These are phyloP conservation scores for Agastache rugosa DNA, from an alignment of 257 asterid genomes.

Conservation along the genomic window DNA sequence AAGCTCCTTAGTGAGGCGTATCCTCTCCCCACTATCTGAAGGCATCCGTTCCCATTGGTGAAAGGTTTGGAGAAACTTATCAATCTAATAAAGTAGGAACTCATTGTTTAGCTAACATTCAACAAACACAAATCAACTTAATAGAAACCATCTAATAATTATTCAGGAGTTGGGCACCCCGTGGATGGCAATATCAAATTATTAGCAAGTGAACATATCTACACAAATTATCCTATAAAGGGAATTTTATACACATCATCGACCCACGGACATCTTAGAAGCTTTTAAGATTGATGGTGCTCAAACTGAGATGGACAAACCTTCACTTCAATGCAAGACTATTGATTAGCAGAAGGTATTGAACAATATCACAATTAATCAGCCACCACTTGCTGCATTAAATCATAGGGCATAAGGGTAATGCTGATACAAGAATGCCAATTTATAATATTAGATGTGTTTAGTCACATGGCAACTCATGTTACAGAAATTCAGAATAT, in stretches of 20 bases:
- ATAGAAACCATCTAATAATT: slow-evolving; percentile 24
- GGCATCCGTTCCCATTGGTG: slow-evolving; percentile 85
- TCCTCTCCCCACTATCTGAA: slow-evolving; percentile 65
- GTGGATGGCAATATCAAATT: neutral
- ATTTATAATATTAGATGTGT: neutral
- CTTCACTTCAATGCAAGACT: neutral
- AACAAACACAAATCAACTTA: slow-evolving; percentile 22
- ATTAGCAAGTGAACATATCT: slow-evolving; percentile 23
- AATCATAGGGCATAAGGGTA: neutral
- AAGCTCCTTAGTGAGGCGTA: slow-evolving; percentile 72
- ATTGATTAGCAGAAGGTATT: slow-evolving; percentile 9
- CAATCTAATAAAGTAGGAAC: slow-evolving; percentile 64
- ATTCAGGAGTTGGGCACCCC: slow-evolving; percentile 13
- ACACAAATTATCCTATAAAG: slow-evolving; percentile 9
- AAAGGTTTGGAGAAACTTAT: slow-evolving; percentile 76
- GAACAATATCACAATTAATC: slow-evolving; percentile 11
- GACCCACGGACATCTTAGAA: slow-evolving; percentile 6
- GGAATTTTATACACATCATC: neutral
- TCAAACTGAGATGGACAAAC: slow-evolving; percentile 17
- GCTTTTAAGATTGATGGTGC: slow-evolving; percentile 3
- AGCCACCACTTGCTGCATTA: slow-evolving; percentile 3
- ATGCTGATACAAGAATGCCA: slow-evolving; percentile 7
- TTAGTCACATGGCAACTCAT: neutral
- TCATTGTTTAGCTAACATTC: slow-evolving; percentile 23
- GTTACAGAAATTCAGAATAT: neutral